These are phyloP conservation scores for Dothidotthia symphoricarpi DNA, from an alignment of 2,329 filamentous ascomycete genomes.

Conservation along the genomic window DNA sequence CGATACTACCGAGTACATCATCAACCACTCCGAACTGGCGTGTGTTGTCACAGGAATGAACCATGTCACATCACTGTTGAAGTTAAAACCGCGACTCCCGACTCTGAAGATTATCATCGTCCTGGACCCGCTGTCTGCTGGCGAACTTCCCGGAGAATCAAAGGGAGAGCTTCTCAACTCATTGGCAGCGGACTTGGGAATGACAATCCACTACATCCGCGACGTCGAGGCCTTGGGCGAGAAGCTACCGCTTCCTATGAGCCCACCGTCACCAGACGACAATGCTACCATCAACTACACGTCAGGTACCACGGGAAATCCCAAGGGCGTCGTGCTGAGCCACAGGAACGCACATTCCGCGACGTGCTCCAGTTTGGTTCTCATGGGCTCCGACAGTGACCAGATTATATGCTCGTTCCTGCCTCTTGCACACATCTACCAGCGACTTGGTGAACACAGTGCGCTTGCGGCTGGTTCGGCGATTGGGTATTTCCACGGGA, in stretches of 20 bases:
- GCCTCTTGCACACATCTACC: slow-evolving; percentile 91
- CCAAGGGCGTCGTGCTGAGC: slow-evolving; percentile 80
- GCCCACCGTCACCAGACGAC: slow-evolving; percentile 71
- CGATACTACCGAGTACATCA: slow-evolving; percentile 89
- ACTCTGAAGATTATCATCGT: slow-evolving; percentile 83
- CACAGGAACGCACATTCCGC: slow-evolving; percentile 79
- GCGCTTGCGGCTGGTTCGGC: slow-evolving; percentile 68
- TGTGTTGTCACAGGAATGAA: slow-evolving; percentile 76
- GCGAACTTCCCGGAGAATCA: slow-evolving; percentile 72
- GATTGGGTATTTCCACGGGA: slow-evolving; percentile 92
- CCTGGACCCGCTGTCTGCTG: slow-evolving; percentile 76
- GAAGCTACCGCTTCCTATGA: slow-evolving; percentile 66
- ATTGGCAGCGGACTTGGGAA: slow-evolving; percentile 70
- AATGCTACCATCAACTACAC: slow-evolving; percentile 90
- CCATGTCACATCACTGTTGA: slow-evolving; percentile 78
- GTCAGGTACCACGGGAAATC: slow-evolving; percentile 77
- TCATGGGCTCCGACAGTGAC: slow-evolving; percentile 52
- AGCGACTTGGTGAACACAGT: slow-evolving; percentile 76
- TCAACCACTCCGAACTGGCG: slow-evolving; percentile 78
- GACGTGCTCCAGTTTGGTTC: slow-evolving; percentile 59
- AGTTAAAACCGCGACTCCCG: slow-evolving; percentile 74
- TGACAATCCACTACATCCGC: slow-evolving; percentile 74
- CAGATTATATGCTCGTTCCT: slow-evolving; percentile 82
- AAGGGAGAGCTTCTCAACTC: slow-evolving; percentile 76
- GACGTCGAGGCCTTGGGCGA: slow-evolving; percentile 81